Percentiles rank a stretch among this genome's conserved stretches.
Conservation (phyloP, 2,329 filamentous ascomycete species). For the Verticillium albo-atrum region DNA sequence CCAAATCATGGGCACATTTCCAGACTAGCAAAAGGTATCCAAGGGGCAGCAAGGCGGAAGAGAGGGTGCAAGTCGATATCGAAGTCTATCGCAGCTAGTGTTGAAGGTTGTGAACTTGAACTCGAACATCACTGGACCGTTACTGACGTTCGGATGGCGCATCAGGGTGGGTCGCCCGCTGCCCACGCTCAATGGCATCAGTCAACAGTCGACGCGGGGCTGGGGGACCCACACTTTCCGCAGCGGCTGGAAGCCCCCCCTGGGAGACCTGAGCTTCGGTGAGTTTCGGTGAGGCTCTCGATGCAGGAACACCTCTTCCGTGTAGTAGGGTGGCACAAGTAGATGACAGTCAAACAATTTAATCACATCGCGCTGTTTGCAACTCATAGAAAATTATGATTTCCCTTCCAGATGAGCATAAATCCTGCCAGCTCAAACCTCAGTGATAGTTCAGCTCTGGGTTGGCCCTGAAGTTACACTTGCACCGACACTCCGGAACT, state of each 20-base stretch:
- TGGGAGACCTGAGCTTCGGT: background rate
- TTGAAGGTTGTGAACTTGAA: background rate
- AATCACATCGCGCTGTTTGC: no score
- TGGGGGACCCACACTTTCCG: background rate
- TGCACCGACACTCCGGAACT: constrained; percentile 63
- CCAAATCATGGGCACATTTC: background rate
- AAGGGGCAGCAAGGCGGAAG: background rate
- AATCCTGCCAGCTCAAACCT: background rate
- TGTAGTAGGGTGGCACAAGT: no score
- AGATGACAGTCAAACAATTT: no score
- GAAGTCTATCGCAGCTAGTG: background rate
- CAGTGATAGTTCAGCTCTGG: constrained; percentile 52
- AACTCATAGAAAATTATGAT: no score
- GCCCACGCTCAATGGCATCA: background rate
- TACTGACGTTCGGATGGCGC: background rate
- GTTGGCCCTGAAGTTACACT: constrained; percentile 58
- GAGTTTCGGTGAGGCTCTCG: background rate
- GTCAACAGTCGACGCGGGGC: background rate
- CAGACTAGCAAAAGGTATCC: background rate
- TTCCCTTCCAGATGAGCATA: no score
- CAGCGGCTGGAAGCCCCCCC: background rate
- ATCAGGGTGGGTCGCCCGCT: background rate
- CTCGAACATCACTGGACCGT: background rate
- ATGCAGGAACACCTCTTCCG: no score
- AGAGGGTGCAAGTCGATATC: background rate